Base-by-base conservation (phyloP, 177 flowering plant species). In the Telopea speciosissima region DNA sequence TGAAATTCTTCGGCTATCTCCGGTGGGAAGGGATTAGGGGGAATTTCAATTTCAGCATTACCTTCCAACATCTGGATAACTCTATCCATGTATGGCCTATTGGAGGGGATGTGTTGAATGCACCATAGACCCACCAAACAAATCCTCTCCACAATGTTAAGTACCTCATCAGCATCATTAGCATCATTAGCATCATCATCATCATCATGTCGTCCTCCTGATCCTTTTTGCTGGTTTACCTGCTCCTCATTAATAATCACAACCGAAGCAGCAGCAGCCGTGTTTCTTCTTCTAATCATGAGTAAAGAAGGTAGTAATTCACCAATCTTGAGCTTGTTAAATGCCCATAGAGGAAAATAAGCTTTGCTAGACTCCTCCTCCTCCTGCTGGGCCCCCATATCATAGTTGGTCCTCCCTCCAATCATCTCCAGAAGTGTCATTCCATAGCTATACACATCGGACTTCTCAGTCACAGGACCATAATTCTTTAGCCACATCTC, bases 121-220 rank as follows among this genome's bases (percentile, higher is more conserved):
- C 70, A 72, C 74, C 74, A 72, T 14, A 72, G 65, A 26, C 74
- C 74, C 42, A 72, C 74, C 65, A 66, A 58, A 72, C 65, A 72
- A 64, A 72, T 66, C 65, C 62, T 72, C 59, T 66, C 24, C 19
- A 72, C 19, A 58, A 66, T 13, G n/a, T n/a, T n/a, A n/a, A n/a
- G n/a, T n/a, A 40, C 33, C 21, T 54, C 63, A 19, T 60, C n/a
- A n/a, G n/a, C n/a, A n/a, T n/a, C n/a, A 58, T 8, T 21, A 40
- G n/a, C n/a, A 0, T 54, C 63, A 24, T 59, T 58, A 13, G 13
- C 65, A 0, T 58, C 54, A 1, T 19, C 56, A 13, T 22, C 42
- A 7, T 44, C 31, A 3, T 23, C 28, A 1, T 44, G 49, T 12
- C 5, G n/a, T n/a, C n/a, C n/a, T n/a, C 21, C 45, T 7, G 31